Conservation (phyloP, 805 yeast genomes). For the Pichia thaimueangensis region DNA sequence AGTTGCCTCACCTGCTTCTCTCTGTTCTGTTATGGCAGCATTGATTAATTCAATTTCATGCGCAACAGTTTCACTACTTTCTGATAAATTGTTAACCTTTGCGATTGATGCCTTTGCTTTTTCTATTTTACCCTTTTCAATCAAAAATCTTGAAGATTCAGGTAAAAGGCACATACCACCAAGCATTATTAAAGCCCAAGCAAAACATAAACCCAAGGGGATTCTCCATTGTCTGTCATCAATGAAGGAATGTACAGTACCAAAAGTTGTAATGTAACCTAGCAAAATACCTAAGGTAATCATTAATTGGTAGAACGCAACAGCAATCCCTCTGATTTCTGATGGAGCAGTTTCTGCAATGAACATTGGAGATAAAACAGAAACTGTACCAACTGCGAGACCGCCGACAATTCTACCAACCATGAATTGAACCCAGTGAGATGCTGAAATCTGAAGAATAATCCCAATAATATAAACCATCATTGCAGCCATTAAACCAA, state of each 20-base stretch:
- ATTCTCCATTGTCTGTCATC: slow-evolving; percentile 57
- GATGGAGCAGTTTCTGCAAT: slow-evolving; percentile 65
- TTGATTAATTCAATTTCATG: slow-evolving; percentile 46
- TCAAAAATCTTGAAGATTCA: slow-evolving; percentile 61
- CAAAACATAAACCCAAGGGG: slow-evolving; percentile 44
- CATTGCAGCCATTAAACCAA: slow-evolving; percentile 46
- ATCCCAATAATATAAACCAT: slow-evolving; percentile 52
- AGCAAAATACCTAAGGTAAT: slow-evolving; percentile 62
- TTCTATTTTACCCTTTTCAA: slow-evolving; percentile 39
- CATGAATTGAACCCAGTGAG: slow-evolving; percentile 53
- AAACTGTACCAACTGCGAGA: slow-evolving; percentile 45
- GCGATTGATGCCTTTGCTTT: slow-evolving; percentile 51
- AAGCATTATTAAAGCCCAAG: slow-evolving; percentile 43
- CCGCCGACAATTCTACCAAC: slow-evolving; percentile 54
- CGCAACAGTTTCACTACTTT: slow-evolving; percentile 46
- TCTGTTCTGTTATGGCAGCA: slow-evolving; percentile 56
- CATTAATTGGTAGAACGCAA: slow-evolving; percentile 60
- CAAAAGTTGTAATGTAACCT: slow-evolving; percentile 60
- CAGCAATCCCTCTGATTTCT: slow-evolving; percentile 60
- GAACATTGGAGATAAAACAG: slow-evolving; percentile 47
- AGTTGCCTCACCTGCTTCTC: slow-evolving; percentile 53
- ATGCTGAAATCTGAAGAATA: slow-evolving; percentile 49
- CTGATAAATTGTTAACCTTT: slow-evolving; percentile 45
- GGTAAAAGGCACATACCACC: slow-evolving; percentile 51
- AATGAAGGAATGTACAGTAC: slow-evolving; percentile 42